These are phyloP conservation scores for Lithospermum erythrorhizon DNA, from an alignment of 257 asterid genomes.

Conservation along the genomic window DNA sequence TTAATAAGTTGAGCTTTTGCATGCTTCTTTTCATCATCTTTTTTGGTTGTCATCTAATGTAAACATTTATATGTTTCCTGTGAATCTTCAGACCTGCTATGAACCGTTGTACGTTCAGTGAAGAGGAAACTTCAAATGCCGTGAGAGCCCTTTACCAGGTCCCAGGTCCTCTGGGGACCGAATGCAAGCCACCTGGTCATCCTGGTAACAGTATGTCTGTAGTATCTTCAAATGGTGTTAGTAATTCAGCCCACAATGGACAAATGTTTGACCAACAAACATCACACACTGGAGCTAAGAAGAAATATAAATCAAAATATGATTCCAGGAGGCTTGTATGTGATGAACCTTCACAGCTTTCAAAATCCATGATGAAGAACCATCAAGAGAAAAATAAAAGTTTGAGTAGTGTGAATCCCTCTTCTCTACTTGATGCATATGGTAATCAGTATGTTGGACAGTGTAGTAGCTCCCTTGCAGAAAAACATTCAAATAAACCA, in stretches of 20 bases:
- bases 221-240: constrained; percentile 32
- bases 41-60: constrained; percentile 1
- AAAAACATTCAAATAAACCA: constrained; percentile 29
- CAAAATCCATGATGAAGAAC: constrained; percentile 36
- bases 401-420: constrained; percentile 24
- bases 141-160: constrained; percentile 62
- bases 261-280: constrained; percentile 33
- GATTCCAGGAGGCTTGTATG: constrained; percentile 28
- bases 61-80: constrained; percentile 14
- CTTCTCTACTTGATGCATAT: constrained; percentile 38
- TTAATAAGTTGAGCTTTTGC: not conserved
- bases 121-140: constrained; percentile 80
- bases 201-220: constrained; percentile 30
- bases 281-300: constrained; percentile 39
- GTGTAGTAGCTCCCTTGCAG: constrained; percentile 26
- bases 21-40: not conserved
- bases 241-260: constrained; percentile 31
- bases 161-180: constrained; percentile 36
- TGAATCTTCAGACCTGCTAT: constrained; percentile 63
- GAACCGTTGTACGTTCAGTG: constrained; percentile 78
- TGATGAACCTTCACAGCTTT: constrained; percentile 46
- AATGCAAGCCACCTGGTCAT: constrained; percentile 28
- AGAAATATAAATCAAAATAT: constrained; percentile 42
- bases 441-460: constrained; percentile 32
- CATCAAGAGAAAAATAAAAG: constrained; percentile 33